phyloP scores from a whole-genome alignment of 768 basidiomycete species.

The Russula vinacea region DNA sequence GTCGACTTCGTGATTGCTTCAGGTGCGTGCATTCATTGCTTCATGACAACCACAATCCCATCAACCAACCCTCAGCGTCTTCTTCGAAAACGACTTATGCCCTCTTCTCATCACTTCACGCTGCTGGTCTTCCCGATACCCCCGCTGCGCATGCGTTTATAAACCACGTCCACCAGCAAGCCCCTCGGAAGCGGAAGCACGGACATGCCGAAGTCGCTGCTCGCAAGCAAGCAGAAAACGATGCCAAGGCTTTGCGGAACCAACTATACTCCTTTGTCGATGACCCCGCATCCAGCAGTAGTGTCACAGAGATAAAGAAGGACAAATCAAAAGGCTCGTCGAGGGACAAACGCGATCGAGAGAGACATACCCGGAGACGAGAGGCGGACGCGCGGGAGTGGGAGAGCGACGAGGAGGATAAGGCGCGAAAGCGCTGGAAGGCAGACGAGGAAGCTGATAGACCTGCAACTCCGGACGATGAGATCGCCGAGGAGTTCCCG shows the following conservation, averaged over 20 bases:
- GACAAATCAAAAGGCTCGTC: constrained; percentile 37
- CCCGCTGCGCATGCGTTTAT: constrained; percentile 79
- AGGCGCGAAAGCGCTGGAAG: constrained; percentile 60
- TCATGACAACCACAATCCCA: constrained; percentile 16
- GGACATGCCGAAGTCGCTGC: constrained; percentile 50
- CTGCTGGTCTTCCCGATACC: constrained; percentile 77
- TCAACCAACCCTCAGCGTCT: constrained; percentile 50
- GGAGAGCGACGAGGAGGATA: constrained; percentile 89
- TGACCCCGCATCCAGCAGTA: constrained; percentile 46
- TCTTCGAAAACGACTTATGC: constrained; percentile 77
- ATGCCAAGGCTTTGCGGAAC: constrained; percentile 61
- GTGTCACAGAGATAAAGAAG: constrained; percentile 39
- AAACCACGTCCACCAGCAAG: constrained; percentile 68
- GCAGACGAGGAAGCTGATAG: constrained; percentile 43
- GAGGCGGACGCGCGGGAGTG: constrained; percentile 80
- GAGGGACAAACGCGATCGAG: constrained; percentile 53
- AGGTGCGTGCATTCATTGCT: constrained; percentile 45
- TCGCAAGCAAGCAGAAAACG: constrained; percentile 70
- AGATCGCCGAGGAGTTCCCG: constrained; percentile 44
- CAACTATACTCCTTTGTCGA: constrained; percentile 82
- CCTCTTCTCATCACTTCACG: constrained; percentile 70
- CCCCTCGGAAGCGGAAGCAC: constrained; percentile 73
- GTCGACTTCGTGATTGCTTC: constrained; percentile 86
- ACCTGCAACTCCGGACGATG: constrained; percentile 39
- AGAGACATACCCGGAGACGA: constrained; percentile 70